phyloP scores from a whole-genome alignment of 495 filamentous ascomycete species.

The Mytilinidion resinicola region DNA sequence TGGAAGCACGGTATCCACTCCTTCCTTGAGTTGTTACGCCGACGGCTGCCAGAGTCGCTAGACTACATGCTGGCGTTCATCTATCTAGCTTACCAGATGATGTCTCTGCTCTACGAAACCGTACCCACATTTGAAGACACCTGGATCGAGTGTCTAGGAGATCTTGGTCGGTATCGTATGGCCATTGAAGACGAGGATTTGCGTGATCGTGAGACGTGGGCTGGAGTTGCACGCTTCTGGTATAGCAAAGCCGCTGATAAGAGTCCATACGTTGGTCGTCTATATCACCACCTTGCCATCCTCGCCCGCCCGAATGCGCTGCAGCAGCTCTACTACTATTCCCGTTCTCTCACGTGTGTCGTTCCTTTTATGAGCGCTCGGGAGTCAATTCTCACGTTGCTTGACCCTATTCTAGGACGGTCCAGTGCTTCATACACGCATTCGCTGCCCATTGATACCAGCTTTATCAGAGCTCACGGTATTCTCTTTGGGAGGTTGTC shows the following conservation, averaged over 20 bases:
- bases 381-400: constrained; percentile 65
- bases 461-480: constrained; percentile 60
- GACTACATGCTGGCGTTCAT: constrained; percentile 82
- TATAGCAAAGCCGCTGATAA: constrained; percentile 72
- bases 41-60: constrained; percentile 59
- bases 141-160: constrained; percentile 87
- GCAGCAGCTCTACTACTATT: constrained; percentile 71
- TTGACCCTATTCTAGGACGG: constrained; percentile 56
- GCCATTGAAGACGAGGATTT: constrained; percentile 69
- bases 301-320: constrained; percentile 66
- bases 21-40: constrained; percentile 66
- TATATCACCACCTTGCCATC: constrained; percentile 83
- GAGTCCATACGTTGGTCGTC: constrained; percentile 60
- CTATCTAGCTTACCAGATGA: constrained; percentile 74
- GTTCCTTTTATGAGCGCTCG: constrained; percentile 44
- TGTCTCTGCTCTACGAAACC: constrained; percentile 70
- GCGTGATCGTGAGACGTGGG: constrained; percentile 71
- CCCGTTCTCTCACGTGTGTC: constrained; percentile 33
- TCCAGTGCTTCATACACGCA: constrained; percentile 31
- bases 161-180: constrained; percentile 69
- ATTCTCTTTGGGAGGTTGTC: constrained; percentile 56
- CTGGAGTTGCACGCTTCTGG: constrained; percentile 69
- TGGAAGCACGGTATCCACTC: constrained; percentile 80
- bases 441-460: constrained; percentile 40
- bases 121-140: constrained; percentile 72